Base-by-base conservation (phyloP, 108 stramenopile species). In the Nannochloropsis salina region DNA sequence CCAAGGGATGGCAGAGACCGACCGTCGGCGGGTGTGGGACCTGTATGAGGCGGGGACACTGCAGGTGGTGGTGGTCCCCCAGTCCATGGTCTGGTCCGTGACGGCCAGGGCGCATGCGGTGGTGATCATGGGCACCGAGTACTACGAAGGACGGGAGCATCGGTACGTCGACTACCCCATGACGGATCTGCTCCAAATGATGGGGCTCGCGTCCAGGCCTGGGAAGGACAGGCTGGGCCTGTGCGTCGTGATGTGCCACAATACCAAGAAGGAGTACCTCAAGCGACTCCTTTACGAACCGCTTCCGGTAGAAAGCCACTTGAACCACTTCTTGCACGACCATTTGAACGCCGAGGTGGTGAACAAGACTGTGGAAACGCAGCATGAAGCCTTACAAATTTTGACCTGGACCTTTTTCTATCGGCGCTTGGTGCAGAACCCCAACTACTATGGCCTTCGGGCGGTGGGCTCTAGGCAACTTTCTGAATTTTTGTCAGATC, bases 361-460 rank as follows among this genome's bases (percentile, higher is more conserved):
- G 40, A 94, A 96, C 6, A 94, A 95, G 89, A 97, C 95, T 3
- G 94, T 99, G 43, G 93, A 93, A 82, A 93, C 92, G 84, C 97
- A 98, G 94, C 96, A 98, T 87, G 98, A 99, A 80, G 97, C 96
- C 9, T 95, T 99, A 81, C 98, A 99, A 89, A 98, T 96, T 87
- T 88, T 99, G 43, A 99, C 99, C 18, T 99, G 99, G 99, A 97
- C 97, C 4, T 94, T 98, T 82, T 89, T 96, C 84, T 99, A 98
- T 88, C 93, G 99, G n/a, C 94, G 99, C 15, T 92, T 99, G 41
- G 89, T 94, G 5, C 94, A 98, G 87, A 99, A 99, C 91, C 99
- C 99, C n/a, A 99, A 97, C 74, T 99, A 97, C 92, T 99, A 99
- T 93, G 94, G 96, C 82, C 90, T 98, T 61, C 93, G 90, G 83